Evolutionary conservation across 306 rosid genomes (phyloP).

Genomic region (Ormosia semicastrata): DNA sequence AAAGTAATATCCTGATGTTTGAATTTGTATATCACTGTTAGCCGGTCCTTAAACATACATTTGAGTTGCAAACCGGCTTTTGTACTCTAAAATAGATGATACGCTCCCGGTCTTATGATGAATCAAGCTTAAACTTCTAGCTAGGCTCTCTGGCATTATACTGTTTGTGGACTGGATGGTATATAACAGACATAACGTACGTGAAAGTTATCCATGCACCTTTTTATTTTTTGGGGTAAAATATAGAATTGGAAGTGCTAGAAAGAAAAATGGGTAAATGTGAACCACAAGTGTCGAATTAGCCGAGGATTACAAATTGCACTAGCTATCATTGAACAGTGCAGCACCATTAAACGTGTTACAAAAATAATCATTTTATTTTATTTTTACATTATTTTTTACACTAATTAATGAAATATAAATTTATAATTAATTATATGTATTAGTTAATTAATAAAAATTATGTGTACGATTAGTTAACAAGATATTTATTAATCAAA

Average conservation of each 20-base stretch:
- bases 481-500: too few relatives aligned
- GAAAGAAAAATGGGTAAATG: neutral
- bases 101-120: neutral
- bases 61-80: slow-evolving; percentile 26
- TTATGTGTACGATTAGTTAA: too few relatives aligned
- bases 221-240: neutral
- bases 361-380: too few relatives aligned
- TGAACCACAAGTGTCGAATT: neutral
- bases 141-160: neutral
- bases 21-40: slow-evolving; percentile 26
- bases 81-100: neutral
- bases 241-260: neutral
- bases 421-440: too few relatives aligned
- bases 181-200: neutral
- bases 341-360: neutral
- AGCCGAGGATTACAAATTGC: neutral
- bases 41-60: neutral
- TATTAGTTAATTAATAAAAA: too few relatives aligned
- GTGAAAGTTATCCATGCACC: neutral
- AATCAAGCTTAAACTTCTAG: neutral
- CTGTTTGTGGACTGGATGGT: neutral
- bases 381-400: too few relatives aligned
- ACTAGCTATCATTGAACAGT: neutral
- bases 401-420: too few relatives aligned
- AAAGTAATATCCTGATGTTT: slow-evolving; percentile 35